These are phyloP conservation scores for Starmerella cellae DNA, from an alignment of 805 yeast genomes.

Conservation along the genomic window DNA sequence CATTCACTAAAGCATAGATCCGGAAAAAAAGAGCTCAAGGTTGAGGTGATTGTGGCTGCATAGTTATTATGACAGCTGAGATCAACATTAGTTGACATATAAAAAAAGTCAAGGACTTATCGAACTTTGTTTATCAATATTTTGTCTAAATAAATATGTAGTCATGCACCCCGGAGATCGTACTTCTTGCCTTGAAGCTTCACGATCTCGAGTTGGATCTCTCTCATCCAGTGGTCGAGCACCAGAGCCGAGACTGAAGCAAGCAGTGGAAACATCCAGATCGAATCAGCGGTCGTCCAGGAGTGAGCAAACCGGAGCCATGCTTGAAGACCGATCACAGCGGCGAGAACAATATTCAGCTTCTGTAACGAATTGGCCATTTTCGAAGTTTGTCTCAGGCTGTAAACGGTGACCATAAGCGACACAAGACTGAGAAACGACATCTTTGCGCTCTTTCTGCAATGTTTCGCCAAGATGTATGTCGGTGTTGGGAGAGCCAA, in stretches of 20 bases:
- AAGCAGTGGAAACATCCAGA: constrained; percentile 26
- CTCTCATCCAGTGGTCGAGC: constrained; percentile 23
- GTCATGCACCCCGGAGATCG: constrained; percentile 23
- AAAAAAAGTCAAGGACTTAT: no score
- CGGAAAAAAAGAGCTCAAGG: no score
- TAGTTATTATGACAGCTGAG: no score
- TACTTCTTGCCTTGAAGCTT: constrained; percentile 16
- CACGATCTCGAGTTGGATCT: constrained; percentile 19
- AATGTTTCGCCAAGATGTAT: constrained; percentile 22
- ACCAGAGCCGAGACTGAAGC: constrained; percentile 20
- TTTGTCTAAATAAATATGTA: no score
- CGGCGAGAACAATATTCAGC: constrained; percentile 19
- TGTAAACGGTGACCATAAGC: constrained; percentile 19
- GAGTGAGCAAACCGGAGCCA: constrained; percentile 7
- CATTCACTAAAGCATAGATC: no score
- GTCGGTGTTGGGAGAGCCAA: constrained; percentile 26
- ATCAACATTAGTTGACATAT: no score
- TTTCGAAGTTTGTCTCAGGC: constrained; percentile 2
- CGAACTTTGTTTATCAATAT: no score
- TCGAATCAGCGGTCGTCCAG: constrained; percentile 22
- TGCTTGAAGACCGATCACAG: constrained; percentile 18
- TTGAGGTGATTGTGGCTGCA: no score
- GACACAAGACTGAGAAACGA: constrained; percentile 23
- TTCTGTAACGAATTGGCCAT: constrained; percentile 7
- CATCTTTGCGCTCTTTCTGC: constrained; percentile 22